These are phyloP conservation scores for Achaetomiella virescens DNA, from an alignment of 495 filamentous ascomycete species.

Conservation along the genomic window DNA sequence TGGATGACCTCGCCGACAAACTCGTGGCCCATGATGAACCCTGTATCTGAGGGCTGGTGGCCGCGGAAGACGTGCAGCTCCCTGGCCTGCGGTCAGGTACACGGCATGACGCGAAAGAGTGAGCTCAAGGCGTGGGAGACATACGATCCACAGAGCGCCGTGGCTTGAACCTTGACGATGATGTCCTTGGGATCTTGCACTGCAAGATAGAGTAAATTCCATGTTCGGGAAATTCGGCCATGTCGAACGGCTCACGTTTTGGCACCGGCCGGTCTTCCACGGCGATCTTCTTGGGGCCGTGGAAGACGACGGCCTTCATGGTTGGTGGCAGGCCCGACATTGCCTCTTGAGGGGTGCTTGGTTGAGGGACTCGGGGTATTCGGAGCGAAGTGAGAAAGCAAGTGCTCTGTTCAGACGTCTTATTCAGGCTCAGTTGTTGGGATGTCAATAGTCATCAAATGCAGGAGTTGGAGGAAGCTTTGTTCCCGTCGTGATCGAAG, in stretches of 20 bases:
- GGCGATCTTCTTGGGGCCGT: conserved; percentile 54
- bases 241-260: conserved; percentile 29
- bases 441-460: too few species aligned
- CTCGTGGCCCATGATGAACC: conserved; percentile 64
- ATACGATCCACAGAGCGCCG: conserved; percentile 87
- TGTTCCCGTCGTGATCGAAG: too few species aligned
- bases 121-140: conserved; percentile 18
- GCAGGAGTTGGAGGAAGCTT: too few species aligned
- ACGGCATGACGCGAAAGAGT: neutral
- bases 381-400: too few species aligned
- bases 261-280: conserved; percentile 62
- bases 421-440: too few species aligned
- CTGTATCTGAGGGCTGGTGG: conserved; percentile 52
- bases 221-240: neutral
- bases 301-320: conserved; percentile 70
- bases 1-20: conserved; percentile 73
- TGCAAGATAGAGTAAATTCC: conserved; percentile 16
- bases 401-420: too few species aligned
- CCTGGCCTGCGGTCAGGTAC: conserved; percentile 23
- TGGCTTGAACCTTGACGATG: conserved; percentile 78
- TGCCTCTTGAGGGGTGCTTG: too few species aligned
- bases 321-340: conserved; percentile 23
- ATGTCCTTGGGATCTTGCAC: conserved; percentile 69
- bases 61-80: conserved; percentile 90
- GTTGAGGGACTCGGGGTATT: too few species aligned